phyloP scores from a whole-genome alignment of 331 rosid species.

The Prunus yedoensis region DNA sequence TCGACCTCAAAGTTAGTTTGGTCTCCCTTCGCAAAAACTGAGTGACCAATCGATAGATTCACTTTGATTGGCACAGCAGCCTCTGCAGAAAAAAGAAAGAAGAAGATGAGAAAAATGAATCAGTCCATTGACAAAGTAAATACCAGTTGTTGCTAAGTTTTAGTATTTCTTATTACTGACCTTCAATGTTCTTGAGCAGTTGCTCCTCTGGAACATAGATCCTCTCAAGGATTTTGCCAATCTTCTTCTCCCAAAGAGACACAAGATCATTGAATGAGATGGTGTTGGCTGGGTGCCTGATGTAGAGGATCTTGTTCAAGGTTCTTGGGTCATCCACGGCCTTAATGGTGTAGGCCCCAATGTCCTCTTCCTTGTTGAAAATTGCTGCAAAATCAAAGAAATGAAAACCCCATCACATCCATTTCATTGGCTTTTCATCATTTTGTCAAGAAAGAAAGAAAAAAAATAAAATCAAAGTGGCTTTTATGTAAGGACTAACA shows the following conservation, averaged over 20 bases:
- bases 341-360: constrained; percentile 42
- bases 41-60: constrained; percentile 38
- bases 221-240: constrained; percentile 42
- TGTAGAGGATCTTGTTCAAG: constrained; percentile 53
- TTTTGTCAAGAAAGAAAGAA: background rate
- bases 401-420: background rate
- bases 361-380: constrained; percentile 54
- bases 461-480: background rate
- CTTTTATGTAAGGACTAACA: no score
- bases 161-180: constrained; percentile 12
- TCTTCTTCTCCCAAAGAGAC: constrained; percentile 62
- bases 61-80: constrained; percentile 36
- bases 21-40: constrained; percentile 52
- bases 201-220: constrained; percentile 43
- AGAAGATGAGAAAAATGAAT: background rate
- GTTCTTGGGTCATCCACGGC: constrained; percentile 64
- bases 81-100: constrained; percentile 33
- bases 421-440: background rate
- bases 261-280: constrained; percentile 51
- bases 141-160: no score
- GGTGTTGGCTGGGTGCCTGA: constrained; percentile 42
- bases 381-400: constrained; percentile 26
- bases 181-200: constrained; percentile 49
- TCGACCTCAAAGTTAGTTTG: constrained; percentile 59
- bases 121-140: background rate